Percentiles rank a stretch among this genome's conserved stretches.
Conservation (phyloP, 352 stramenopile species). For the Phytopythium kandeliae region DNA sequence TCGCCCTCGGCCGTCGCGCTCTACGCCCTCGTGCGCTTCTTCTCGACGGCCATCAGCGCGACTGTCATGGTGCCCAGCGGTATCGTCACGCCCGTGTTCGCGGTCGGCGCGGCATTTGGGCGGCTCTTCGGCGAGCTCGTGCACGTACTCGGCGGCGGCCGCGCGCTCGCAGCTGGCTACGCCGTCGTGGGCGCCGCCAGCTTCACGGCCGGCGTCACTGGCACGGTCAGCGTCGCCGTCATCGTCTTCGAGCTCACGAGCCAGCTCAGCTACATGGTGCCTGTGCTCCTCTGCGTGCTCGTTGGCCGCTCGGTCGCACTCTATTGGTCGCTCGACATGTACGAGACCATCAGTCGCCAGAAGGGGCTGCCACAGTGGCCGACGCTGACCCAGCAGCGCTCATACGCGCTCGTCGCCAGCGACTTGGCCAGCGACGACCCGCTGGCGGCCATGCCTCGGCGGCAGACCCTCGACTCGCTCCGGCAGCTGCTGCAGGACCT, state of each 20-base stretch:
- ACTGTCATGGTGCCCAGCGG: conserved; percentile 86
- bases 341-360: conserved; percentile 76
- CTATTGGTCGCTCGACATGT: conserved; percentile 77
- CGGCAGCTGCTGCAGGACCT: conserved; percentile 33
- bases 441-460: conserved; percentile 35
- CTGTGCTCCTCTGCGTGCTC: conserved; percentile 76
- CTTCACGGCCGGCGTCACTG: conserved; percentile 76
- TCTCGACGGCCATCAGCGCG: conserved; percentile 69
- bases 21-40: conserved; percentile 71
- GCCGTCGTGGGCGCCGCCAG: conserved; percentile 76
- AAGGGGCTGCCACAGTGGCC: conserved; percentile 81
- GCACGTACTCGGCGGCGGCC: conserved; percentile 40
- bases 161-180: conserved; percentile 59
- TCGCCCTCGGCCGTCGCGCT: conserved; percentile 52
- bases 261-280: conserved; percentile 88
- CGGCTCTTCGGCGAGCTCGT: conserved; percentile 87
- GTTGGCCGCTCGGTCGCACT: conserved; percentile 58
- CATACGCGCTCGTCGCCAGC: conserved; percentile 60
- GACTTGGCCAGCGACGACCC: conserved; percentile 63
- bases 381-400: conserved; percentile 70
- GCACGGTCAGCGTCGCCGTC: conserved; percentile 73
- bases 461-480: conserved; percentile 49
- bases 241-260: conserved; percentile 87
- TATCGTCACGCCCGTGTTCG: conserved; percentile 90
- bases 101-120: conserved; percentile 82